Conservation (phyloP, 2,329 filamentous ascomycete genomes). For the Nemania sp. region DNA sequence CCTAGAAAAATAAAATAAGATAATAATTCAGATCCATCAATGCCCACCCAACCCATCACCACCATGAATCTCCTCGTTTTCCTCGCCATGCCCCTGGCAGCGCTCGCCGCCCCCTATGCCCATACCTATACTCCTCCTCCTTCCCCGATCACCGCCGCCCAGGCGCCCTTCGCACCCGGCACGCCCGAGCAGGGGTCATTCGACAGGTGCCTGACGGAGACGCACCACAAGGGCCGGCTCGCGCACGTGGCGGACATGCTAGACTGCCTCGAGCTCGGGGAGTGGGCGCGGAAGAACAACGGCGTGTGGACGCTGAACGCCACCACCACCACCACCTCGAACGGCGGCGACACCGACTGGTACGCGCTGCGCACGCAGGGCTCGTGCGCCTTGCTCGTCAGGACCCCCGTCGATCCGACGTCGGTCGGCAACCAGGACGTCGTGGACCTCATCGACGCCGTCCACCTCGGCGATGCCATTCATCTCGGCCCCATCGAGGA, state of each 20-base stretch:
- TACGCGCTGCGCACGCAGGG: slow-evolving; percentile 11
- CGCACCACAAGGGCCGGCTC: not conserved
- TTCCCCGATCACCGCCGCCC: not conserved
- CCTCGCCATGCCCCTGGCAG: slow-evolving; percentile 17
- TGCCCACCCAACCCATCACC: not conserved
- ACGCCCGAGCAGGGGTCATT: not conserved
- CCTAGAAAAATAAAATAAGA: no score
- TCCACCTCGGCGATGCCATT: slow-evolving; percentile 11
- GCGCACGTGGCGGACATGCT: slow-evolving; percentile 16
- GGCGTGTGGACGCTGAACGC: slow-evolving; percentile 23
- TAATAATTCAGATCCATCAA: no score
- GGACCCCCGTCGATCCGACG: slow-evolving; percentile 22
- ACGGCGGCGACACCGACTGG: slow-evolving; percentile 20
- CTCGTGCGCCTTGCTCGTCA: slow-evolving; percentile 24
- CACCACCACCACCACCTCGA: not conserved
- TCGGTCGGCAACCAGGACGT: slow-evolving; percentile 28
- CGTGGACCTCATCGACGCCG: slow-evolving; percentile 19
- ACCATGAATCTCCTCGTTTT: slow-evolving; percentile 18
- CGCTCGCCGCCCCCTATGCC: slow-evolving; percentile 8
- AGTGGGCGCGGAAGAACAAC: slow-evolving; percentile 22
- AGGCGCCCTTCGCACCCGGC: slow-evolving; percentile 15
- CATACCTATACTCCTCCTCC: no score
- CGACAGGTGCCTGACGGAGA: slow-evolving; percentile 5
- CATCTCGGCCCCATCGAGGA: slow-evolving; percentile 19
- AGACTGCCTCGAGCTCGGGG: slow-evolving; percentile 25